Conservation (phyloP, 2,329 filamentous ascomycete species). For the Epichloe amarillans region DNA sequence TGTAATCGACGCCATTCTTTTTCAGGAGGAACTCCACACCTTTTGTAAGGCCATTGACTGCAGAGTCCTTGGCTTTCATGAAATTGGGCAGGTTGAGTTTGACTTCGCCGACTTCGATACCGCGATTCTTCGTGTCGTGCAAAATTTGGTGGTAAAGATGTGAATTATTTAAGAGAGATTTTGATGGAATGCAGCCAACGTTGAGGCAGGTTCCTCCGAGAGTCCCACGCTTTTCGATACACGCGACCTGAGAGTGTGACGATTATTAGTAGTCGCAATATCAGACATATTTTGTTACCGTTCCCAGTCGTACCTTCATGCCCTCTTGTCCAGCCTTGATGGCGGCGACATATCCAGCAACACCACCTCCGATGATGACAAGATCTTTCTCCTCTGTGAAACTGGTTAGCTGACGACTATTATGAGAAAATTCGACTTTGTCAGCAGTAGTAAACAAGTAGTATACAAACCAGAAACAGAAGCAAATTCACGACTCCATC, state of each 20-base stretch:
- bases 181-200: constrained; percentile 97
- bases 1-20: constrained; percentile 97
- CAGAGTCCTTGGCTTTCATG: constrained; percentile 98
- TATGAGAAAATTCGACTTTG: neutral
- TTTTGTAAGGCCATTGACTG: constrained; percentile 81
- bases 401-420: constrained; percentile 8
- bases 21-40: constrained; percentile 97
- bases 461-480: constrained; percentile 38
- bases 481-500: constrained; percentile 46
- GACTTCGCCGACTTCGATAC: constrained; percentile 94
- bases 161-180: constrained; percentile 98
- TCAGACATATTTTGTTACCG: neutral
- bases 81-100: constrained; percentile 89
- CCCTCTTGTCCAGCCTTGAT: constrained; percentile 98
- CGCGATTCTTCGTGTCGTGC: constrained; percentile 92
- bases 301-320: constrained; percentile 55
- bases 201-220: constrained; percentile 97
- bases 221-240: constrained; percentile 93
- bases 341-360: constrained; percentile 95
- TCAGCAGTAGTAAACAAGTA: neutral
- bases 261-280: constrained; percentile 3
- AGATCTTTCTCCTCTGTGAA: constrained; percentile 81
- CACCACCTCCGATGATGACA: constrained; percentile 94
- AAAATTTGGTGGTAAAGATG: constrained; percentile 95
- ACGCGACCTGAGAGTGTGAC: constrained; percentile 54